Conservation (phyloP, 257 asterid genomes). For the Solanum clarkiae region DNA sequence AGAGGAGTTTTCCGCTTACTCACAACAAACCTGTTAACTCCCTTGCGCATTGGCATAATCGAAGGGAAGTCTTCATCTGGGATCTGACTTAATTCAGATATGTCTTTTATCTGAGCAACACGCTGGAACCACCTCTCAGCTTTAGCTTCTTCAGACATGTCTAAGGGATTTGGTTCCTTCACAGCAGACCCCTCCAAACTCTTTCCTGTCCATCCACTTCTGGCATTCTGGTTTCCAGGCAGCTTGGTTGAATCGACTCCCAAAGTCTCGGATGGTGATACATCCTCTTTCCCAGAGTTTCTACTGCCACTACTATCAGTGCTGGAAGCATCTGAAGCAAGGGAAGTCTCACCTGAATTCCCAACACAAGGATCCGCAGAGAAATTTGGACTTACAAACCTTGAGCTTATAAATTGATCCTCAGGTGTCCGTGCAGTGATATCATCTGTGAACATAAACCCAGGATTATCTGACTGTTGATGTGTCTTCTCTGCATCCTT, state of each 20-base stretch:
- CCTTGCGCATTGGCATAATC: slow-evolving; percentile 94
- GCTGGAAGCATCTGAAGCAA: background rate
- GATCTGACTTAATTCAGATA: slow-evolving; percentile 84
- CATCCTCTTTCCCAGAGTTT: slow-evolving; percentile 7
- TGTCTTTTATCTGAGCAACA: slow-evolving; percentile 85
- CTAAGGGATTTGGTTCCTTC: slow-evolving; percentile 63
- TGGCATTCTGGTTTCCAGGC: slow-evolving; percentile 12
- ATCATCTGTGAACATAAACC: background rate
- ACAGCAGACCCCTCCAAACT: slow-evolving; percentile 81
- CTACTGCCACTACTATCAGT: background rate
- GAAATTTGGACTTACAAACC: slow-evolving; percentile 4
- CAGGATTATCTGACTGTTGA: slow-evolving; percentile 7
- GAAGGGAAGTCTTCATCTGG: slow-evolving; percentile 97
- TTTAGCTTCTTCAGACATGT: slow-evolving; percentile 98
- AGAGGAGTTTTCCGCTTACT: slow-evolving; percentile 93
- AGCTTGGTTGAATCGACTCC: slow-evolving; percentile 1
- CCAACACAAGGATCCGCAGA: slow-evolving; percentile 8
- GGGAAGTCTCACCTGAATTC: slow-evolving; percentile 3
- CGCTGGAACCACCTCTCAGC: slow-evolving; percentile 95
- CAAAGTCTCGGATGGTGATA: background rate
- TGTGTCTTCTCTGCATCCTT: background rate
- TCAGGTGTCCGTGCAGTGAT: background rate
- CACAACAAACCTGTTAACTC: slow-evolving; percentile 88
- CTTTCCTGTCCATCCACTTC: slow-evolving; percentile 36
- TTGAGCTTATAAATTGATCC: slow-evolving; percentile 1